Base-by-base conservation (phyloP, 2,329 filamentous ascomycete genomes). In the Monilinia aucupariae region DNA sequence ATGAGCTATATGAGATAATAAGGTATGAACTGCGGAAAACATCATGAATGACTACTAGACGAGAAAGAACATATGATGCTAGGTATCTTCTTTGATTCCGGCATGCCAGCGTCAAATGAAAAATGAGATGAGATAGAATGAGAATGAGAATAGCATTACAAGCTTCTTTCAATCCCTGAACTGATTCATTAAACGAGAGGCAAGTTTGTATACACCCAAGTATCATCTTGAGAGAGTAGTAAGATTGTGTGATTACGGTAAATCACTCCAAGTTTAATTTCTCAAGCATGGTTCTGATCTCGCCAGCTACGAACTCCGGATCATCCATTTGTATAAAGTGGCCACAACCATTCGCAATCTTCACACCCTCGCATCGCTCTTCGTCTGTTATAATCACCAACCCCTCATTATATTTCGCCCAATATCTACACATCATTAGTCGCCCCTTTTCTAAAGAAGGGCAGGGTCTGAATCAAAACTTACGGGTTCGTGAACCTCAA, bases 221-320 rank as follows among this genome's bases (percentile, higher is more conserved):
- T 51, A 52, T 15, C 45, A 22, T 7, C 12, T 48, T 48, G 12
- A 27, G 22, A 48, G 13, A 27, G 27, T 15, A 25, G 22, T 27
- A 17, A 48, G 13, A 27, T 47, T 25, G 12, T 48, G 12, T 48
- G 22, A 48, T 17, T 48, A 12, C 43, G 4, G 25, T 12, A 22
- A 43, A 9, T 54, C 39, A 56, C 30, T 12, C 27, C 8, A 47
- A 34, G 63, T 9, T 61, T n/a, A 71, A 47, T 68, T 75, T 61
- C 68, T 81, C 60, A 74, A 79, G 1, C 63, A 69, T 43, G 65
- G 79, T 13, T 72, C 70, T 66, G 53, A 68, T 32, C 34, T 74
- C 30, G 74, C 75, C 64, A 63, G 71, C 65, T 1, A 75, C 71
- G 54, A 75, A 72, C 12, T 60, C n/a, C 5, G 72, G 67, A 66